These are phyloP conservation scores for Fusarium vanettenii DNA, from an alignment of 2,329 filamentous ascomycete genomes.

Conservation along the genomic window DNA sequence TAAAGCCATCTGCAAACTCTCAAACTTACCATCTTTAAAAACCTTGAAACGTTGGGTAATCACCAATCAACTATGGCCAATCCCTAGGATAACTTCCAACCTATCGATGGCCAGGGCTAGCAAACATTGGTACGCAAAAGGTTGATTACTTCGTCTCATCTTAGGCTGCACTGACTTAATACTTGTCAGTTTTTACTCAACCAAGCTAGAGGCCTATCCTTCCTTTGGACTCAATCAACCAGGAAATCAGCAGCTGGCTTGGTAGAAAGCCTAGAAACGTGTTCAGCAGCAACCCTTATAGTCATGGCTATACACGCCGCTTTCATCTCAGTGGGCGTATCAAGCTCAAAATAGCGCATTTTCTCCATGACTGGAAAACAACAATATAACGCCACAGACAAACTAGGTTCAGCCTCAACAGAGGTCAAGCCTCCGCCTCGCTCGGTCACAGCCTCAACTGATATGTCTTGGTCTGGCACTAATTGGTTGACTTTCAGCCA, in stretches of 20 bases:
- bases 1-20: not conserved
- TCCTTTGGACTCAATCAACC: not conserved
- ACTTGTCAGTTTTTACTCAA: not conserved
- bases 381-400: not conserved
- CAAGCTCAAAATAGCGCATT: not conserved
- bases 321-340: not conserved
- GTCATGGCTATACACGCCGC: not conserved
- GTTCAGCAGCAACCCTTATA: not conserved
- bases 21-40: not conserved
- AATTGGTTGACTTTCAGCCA: not conserved
- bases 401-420: not conserved
- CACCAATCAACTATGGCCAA: not conserved
- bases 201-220: not conserved
- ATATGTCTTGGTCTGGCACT: not conserved
- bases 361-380: not conserved
- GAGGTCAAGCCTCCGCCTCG: not conserved
- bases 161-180: not conserved
- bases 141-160: not conserved
- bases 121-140: not conserved
- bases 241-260: not conserved
- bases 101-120: not conserved
- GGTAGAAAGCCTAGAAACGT: not conserved
- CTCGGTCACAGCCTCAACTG: not conserved
- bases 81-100: not conserved
- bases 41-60: not conserved